Conservation (phyloP, 176 grass and related monocot genomes). For the Eremochloa ophiuroides region DNA sequence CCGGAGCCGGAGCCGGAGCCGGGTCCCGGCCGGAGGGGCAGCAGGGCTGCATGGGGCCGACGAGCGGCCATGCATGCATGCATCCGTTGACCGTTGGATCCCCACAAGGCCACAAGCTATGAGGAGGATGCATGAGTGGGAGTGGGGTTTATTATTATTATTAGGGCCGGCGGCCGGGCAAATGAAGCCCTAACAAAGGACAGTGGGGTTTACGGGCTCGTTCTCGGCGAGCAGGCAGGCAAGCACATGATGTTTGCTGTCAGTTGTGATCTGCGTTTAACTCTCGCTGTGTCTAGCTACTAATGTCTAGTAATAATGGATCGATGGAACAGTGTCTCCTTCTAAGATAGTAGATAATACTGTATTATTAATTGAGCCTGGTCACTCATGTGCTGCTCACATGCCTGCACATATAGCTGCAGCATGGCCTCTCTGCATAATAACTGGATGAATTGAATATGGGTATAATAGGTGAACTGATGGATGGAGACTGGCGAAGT, state of each 20-base stretch:
- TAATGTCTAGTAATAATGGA: too few species aligned
- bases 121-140: neutral
- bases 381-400: neutral
- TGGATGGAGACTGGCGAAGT: neutral
- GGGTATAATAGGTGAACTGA: neutral
- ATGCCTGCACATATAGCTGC: neutral
- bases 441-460: neutral
- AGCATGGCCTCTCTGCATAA: neutral
- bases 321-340: too few species aligned
- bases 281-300: neutral
- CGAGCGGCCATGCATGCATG: constrained; percentile 20
- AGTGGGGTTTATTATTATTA: neutral
- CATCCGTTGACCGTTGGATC: neutral
- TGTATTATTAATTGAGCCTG: too few species aligned
- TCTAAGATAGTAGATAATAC: too few species aligned
- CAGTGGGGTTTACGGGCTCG: neutral
- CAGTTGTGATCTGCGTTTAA: neutral
- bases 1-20: neutral
- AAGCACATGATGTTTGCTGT: neutral
- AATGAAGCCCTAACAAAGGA: neutral
- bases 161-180: neutral
- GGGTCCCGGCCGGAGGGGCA: neutral
- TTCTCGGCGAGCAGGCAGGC: too few species aligned
- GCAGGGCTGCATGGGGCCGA: constrained; percentile 13
- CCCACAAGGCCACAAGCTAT: neutral